phyloP scores from a whole-genome alignment of 495 filamentous ascomycete species.

The Aspergillus haitiensis region DNA sequence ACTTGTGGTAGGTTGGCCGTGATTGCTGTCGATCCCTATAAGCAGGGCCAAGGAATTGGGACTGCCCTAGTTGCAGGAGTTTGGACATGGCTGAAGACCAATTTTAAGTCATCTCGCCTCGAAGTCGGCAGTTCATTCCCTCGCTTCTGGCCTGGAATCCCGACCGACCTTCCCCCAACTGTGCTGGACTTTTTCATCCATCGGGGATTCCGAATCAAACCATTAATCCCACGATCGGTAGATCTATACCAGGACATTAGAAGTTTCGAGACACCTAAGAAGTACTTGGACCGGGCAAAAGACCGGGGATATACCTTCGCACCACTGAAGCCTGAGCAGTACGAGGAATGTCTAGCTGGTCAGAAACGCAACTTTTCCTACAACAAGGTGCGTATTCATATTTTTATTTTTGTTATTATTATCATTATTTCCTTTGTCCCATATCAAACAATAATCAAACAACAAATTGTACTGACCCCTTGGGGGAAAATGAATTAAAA shows the following conservation, averaged over 20 bases:
- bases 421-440: not conserved
- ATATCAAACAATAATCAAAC: too few species aligned
- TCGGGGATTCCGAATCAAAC: conserved; percentile 43
- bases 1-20: conserved; percentile 38
- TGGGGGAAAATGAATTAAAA: not conserved
- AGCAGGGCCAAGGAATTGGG: conserved; percentile 46
- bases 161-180: conserved; percentile 37
- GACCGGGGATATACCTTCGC: conserved; percentile 42
- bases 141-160: conserved; percentile 51
- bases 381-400: conserved; percentile 33
- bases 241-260: conserved; percentile 49
- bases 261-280: conserved; percentile 36
- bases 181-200: conserved; percentile 47
- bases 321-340: conserved; percentile 38
- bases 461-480: too few species aligned
- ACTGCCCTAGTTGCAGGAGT: conserved; percentile 41
- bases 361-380: conserved; percentile 46
- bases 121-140: conserved; percentile 48
- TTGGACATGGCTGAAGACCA: conserved; percentile 30
- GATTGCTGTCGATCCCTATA: conserved; percentile 42
- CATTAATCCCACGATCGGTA: conserved; percentile 31
- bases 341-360: conserved; percentile 46
- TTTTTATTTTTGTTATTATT: not conserved
- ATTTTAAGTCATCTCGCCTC: conserved; percentile 28
- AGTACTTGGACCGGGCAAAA: conserved; percentile 37